Base-by-base conservation (phyloP, 2,329 filamentous ascomycete species). In the Aspergillus neoniger region DNA sequence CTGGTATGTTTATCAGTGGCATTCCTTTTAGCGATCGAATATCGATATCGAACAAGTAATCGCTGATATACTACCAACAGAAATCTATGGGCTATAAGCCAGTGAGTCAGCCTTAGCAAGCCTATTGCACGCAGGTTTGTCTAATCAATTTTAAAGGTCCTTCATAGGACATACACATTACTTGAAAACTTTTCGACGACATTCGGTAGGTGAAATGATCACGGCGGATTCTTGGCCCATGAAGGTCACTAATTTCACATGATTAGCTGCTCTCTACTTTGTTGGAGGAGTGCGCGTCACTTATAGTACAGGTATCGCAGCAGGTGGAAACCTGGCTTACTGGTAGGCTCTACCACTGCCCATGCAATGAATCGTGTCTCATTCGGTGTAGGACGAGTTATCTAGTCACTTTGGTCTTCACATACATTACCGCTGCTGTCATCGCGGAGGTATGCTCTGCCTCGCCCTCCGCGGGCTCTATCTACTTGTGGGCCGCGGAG, bases 401-500 rank as follows among this genome's bases (percentile, higher is more conserved):
- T 68, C 63, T 87, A 4, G 77, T 86, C 5, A 86, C 85, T 2
- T 82, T 84, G 65, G 77, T 86, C 41, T 87, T 87, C 70, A 85
- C 83, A 2, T 85, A 84, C 70, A 86, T 86, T 62, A 86, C 85
- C 0, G 85, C 85, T 0, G 83, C 84, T 1, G 83, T 86, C 5
- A 81, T 87, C 58, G 85, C 85, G 5, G 85, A 87, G 67, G 82
- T 85, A 41, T 87, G 85, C 66, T 86, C 84, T 21, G 84, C 84
- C 3, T 80, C 85, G 2, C 84, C 84, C 0, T 81, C 84, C 2
- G 84, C 84, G 12, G 84, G 84, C 0, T 85, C 83, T 2, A 86
- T 86, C 67, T 86, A 86, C 62, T 78, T 86, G 17, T 86, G 84
- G 84, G 84, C 84, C n/a, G 84, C 84, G 43, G 84, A 86, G 65